phyloP scores from a whole-genome alignment of 2,329 filamentous ascomycete genomes.

The Colletotrichum sp. region DNA sequence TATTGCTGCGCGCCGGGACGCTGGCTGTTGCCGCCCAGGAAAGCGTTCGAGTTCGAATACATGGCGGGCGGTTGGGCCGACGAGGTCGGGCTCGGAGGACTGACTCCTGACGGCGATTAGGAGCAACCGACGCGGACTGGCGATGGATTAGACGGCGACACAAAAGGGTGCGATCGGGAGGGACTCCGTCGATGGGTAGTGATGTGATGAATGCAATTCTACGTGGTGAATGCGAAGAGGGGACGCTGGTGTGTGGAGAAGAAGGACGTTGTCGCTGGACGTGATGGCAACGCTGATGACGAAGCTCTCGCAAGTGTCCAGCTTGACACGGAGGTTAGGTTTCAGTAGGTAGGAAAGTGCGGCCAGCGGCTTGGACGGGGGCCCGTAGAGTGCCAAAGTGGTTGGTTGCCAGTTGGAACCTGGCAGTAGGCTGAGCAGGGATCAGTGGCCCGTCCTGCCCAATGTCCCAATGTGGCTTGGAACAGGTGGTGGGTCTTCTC shows the following conservation, averaged over 20 bases:
- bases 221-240: not conserved
- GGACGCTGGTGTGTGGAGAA: not conserved
- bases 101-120: constrained; percentile 8
- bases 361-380: constrained; percentile 20
- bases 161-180: constrained; percentile 1
- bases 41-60: constrained; percentile 91
- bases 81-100: constrained; percentile 7
- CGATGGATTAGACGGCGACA: not conserved
- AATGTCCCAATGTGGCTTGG: constrained; percentile 16
- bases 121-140: not conserved
- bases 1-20: constrained; percentile 72
- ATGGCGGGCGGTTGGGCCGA: constrained; percentile 52
- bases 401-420: constrained; percentile 19
- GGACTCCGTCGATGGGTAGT: constrained; percentile 2
- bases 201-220: not conserved
- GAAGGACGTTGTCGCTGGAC: not conserved
- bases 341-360: constrained; percentile 21
- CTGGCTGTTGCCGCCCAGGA: constrained; percentile 79
- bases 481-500: not conserved
- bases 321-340: constrained; percentile 24
- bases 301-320: constrained; percentile 25
- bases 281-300: constrained; percentile 22
- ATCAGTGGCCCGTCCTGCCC: not conserved
- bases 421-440: constrained; percentile 18
- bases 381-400: not conserved